Base-by-base conservation (phyloP, 148 eudicot species). In the Suaeda aralocaspica region DNA sequence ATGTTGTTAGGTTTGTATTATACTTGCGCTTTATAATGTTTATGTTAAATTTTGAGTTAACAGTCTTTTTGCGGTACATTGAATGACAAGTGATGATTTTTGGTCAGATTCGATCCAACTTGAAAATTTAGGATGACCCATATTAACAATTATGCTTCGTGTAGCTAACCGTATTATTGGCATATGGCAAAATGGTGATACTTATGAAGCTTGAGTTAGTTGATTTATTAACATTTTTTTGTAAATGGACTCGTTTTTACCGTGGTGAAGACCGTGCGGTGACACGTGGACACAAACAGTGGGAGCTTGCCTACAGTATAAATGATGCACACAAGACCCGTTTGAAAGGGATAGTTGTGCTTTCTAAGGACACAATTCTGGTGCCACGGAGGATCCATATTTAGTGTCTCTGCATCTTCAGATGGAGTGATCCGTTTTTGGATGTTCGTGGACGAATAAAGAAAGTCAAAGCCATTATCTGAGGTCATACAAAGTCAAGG, bases 381-480 rank as follows among this genome's bases (percentile, higher is more conserved):
- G 71, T 29, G 74, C 71, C 45, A 79, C 76, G 45, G 91, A 78
- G 58, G 75, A 75, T 74, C 97, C 96, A 5, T 87, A 72, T 67
- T 42, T 86, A 24, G 84, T 94, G 67, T 92, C 91, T 42, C 98
- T 66, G 98, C 97, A 33, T 89, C 98, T 30, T 88, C 98, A 21
- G 98, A 94, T 74, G 98, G 98, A 48, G 83, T 83, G 48, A 83
- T 94, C 51, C 88, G 98, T 70, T 89, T 41, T 94, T 97, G 98
- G 98, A 93, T 75, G 76, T 88, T 45, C 92, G 98, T 14, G 68
- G 69, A 74, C 75, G 42, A 68, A 61, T 57, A 79, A 87, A 69
- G 96, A 58, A 84, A 80, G 73, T 80, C 96, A 42, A 73, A 9
- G 29, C 96, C 96, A 39, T 65, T 94, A 52, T 78, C 92, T 45